These are phyloP conservation scores for Apiospora hydei DNA, from an alignment of 2,329 filamentous ascomycete species.

Conservation along the genomic window DNA sequence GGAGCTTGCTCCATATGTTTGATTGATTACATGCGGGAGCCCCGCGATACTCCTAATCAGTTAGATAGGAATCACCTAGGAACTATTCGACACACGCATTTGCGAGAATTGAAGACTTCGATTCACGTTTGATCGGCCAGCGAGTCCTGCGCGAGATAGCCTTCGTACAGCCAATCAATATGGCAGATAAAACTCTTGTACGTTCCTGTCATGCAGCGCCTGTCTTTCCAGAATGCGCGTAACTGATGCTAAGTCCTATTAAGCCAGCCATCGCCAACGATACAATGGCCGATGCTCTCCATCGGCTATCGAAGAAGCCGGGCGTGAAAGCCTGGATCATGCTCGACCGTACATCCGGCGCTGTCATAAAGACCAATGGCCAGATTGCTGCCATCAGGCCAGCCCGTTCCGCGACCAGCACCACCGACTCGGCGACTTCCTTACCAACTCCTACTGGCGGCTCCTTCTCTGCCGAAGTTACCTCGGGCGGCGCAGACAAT, in stretches of 20 bases:
- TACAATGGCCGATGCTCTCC: slow-evolving; percentile 69
- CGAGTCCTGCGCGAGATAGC: not conserved
- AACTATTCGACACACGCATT: slow-evolving; percentile 10
- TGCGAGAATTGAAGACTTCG: not conserved
- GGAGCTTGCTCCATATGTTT: slow-evolving; percentile 7
- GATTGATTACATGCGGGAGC: slow-evolving; percentile 13
- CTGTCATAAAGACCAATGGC: slow-evolving; percentile 78
- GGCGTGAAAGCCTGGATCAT: slow-evolving; percentile 82
- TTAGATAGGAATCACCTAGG: not conserved
- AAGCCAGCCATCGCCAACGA: slow-evolving; percentile 59
- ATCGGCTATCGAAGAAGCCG: slow-evolving; percentile 76
- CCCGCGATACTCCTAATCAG: slow-evolving; percentile 17
- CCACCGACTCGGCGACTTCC: slow-evolving; percentile 29
- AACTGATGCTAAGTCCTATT: slow-evolving; percentile 10
- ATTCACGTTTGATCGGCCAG: not conserved
- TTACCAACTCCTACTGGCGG: slow-evolving; percentile 39
- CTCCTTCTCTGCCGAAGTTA: slow-evolving; percentile 56
- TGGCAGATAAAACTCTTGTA: slow-evolving; percentile 17
- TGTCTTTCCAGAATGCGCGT: not conserved
- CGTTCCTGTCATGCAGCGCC: not conserved
- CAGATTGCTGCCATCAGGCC: slow-evolving; percentile 67
- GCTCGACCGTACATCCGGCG: slow-evolving; percentile 73
- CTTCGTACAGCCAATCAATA: not conserved
- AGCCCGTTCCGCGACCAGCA: slow-evolving; percentile 40
- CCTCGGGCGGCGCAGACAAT: slow-evolving; percentile 47